Percentiles rank a stretch among this genome's conserved stretches.
Conservation (phyloP, 2,329 filamentous ascomycete genomes). For the Clonostachys chloroleuca region DNA sequence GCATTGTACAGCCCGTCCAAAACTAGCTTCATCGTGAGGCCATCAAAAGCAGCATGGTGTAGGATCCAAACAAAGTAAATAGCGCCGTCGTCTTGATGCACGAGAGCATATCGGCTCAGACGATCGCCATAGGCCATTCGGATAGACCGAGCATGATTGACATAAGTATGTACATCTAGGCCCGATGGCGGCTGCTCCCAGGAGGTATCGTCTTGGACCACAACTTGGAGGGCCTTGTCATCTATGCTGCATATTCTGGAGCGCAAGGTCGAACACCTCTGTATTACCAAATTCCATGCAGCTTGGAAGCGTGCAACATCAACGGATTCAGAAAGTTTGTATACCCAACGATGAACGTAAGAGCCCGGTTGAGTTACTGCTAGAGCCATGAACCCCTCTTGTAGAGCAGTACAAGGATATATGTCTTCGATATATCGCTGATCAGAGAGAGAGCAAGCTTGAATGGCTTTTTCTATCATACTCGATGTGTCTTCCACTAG, state of each 20-base stretch:
- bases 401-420: slow-evolving; percentile 24
- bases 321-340: slow-evolving; percentile 9
- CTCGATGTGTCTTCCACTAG: background rate
- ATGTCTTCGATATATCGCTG: background rate
- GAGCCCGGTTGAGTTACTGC: slow-evolving; percentile 18
- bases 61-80: background rate
- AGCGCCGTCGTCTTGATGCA: background rate
- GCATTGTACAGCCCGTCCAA: background rate
- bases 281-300: slow-evolving; percentile 4
- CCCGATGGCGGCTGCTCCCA: slow-evolving; percentile 17
- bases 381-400: slow-evolving; percentile 27
- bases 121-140: background rate
- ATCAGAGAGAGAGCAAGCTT: background rate
- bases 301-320: slow-evolving; percentile 7
- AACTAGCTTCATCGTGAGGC: background rate
- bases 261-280: slow-evolving; percentile 1
- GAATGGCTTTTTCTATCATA: background rate
- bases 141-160: slow-evolving; percentile 59
- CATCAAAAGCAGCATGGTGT: slow-evolving; percentile 1
- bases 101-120: background rate
- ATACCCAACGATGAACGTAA: slow-evolving; percentile 21
- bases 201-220: slow-evolving; percentile 1
- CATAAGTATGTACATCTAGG: slow-evolving; percentile 63
- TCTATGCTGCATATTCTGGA: slow-evolving; percentile 5
- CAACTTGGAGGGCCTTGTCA: slow-evolving; percentile 3